Conservation (phyloP, 2,329 filamentous ascomycete genomes). For the Neofusicoccum cordaticola region DNA sequence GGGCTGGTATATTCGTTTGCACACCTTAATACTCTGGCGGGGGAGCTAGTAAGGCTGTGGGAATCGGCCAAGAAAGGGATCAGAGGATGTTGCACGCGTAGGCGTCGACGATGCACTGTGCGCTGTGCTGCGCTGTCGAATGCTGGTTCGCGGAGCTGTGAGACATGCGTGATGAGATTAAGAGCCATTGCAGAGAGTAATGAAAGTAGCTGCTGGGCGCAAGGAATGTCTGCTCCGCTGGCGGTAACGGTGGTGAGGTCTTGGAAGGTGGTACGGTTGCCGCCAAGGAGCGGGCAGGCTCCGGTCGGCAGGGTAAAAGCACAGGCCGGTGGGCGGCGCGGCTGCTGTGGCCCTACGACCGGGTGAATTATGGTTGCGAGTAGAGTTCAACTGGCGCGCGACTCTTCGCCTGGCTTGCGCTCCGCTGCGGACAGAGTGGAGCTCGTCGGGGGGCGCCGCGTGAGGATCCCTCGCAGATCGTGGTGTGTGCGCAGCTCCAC, state of each 20-base stretch:
- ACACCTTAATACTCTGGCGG: neutral
- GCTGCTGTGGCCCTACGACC: neutral
- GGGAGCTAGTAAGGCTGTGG: neutral
- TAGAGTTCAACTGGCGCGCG: neutral
- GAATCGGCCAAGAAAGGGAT: neutral
- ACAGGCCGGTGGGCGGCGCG: too few relatives aligned
- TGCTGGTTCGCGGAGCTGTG: neutral
- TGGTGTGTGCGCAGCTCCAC: neutral
- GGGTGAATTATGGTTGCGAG: neutral
- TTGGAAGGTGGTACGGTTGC: neutral
- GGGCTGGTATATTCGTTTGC: neutral
- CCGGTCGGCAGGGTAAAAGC: too few relatives aligned
- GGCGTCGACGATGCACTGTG: neutral
- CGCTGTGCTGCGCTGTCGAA: neutral
- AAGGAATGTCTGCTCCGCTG: neutral
- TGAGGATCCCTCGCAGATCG: constrained; percentile 11
- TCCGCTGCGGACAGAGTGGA: neutral
- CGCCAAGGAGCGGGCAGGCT: neutral
- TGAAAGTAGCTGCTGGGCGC: neutral
- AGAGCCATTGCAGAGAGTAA: neutral
- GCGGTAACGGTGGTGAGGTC: neutral
- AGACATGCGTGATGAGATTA: neutral
- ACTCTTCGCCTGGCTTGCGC: neutral
- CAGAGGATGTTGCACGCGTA: neutral
- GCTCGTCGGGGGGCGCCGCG: neutral